Evolutionary conservation across 129 eudicot genomes (phyloP), one percentile per base, ranked within the genome.

Genomic region (Pseudognaphalium luteoalbum): DNA sequence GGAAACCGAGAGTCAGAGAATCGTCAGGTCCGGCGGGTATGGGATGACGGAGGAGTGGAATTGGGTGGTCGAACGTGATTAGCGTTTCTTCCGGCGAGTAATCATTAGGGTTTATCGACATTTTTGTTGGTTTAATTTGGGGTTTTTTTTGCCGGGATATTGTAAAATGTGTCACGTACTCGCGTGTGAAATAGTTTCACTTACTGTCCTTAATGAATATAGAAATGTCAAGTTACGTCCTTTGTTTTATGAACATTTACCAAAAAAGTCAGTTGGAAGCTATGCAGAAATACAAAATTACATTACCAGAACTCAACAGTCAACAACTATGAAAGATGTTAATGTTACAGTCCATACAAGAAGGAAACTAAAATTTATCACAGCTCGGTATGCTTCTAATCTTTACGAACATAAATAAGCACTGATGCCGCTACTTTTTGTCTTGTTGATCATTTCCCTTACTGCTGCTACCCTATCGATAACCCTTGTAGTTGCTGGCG

Each of bases 11-110:
- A 66, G 85, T 19, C 60, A 44, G 80, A 39, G 92, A 88, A 62
- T 86, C 79, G 50, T 89, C 85, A 29, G 76, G 74, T 52, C 71
- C 74, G 52, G 85, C 69, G 34, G 78, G 71, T 69, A 88, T 64
- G 41, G 96, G 92, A 6, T 71, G 71, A 0, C 98, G 90, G 76
- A 92, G 83, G 39, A 86, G 90, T 32, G 96, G 90, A 58, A 88
- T 56, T 2, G 94, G 94, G 10, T 63, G 81, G 67, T 79, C 64
- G 83, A 90, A 93, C 81, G 77, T 73, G 33, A 83, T 83, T 66
- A 90, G 20, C 75, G 98, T 93, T 71, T 85, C 51, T 58, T 85
- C 67, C 22, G 95, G 74, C 20, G 96, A 88, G 84, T 88, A 90
- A 7, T 90, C 92, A 66, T 64, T 64, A 4, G 20, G 68, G 35